These are phyloP conservation scores for Exserohilum turcica DNA, from an alignment of 2,329 filamentous ascomycete genomes.

Conservation along the genomic window DNA sequence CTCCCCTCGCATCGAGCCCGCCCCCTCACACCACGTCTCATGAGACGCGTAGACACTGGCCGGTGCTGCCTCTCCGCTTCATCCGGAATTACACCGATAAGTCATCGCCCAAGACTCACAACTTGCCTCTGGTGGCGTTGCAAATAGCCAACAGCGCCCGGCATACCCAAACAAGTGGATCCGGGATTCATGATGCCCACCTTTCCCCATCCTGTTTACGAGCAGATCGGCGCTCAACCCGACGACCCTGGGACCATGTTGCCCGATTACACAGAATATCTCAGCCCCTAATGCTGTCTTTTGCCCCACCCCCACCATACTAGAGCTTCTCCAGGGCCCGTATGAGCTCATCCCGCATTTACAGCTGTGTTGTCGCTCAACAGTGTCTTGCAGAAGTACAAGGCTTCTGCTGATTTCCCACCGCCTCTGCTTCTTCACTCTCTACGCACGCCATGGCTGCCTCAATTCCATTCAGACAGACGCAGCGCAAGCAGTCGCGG, in stretches of 20 bases:
- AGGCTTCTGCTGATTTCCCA: conserved; percentile 1
- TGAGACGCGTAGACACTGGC: neutral
- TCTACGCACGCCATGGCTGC: conserved; percentile 26
- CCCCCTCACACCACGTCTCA: neutral
- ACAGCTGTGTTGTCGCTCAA: conserved; percentile 40
- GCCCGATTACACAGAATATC: conserved; percentile 26
- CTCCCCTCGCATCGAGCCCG: conserved; percentile 9
- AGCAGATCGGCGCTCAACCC: conserved; percentile 25
- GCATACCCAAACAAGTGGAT: conserved; percentile 37
- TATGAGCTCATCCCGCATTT: conserved; percentile 46
- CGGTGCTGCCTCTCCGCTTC: conserved; percentile 8
- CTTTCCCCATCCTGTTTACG: conserved; percentile 25
- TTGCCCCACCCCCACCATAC: conserved; percentile 43
- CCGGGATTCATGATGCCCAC: conserved; percentile 42
- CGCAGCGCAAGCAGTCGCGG: conserved; percentile 45
- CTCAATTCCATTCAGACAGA: conserved; percentile 36
- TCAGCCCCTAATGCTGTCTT: conserved; percentile 25
- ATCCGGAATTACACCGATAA: conserved; percentile 12
- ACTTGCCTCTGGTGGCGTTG: conserved; percentile 30
- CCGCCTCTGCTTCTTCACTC: neutral
- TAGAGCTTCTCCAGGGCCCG: conserved; percentile 33
- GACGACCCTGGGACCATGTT: conserved; percentile 17
- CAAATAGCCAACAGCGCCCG: conserved; percentile 25
- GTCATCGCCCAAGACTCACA: conserved; percentile 10
- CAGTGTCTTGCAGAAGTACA: conserved; percentile 25